phyloP scores from a whole-genome alignment of 2,329 filamentous ascomycete genomes.

The Orbilia blumenaviensis region DNA sequence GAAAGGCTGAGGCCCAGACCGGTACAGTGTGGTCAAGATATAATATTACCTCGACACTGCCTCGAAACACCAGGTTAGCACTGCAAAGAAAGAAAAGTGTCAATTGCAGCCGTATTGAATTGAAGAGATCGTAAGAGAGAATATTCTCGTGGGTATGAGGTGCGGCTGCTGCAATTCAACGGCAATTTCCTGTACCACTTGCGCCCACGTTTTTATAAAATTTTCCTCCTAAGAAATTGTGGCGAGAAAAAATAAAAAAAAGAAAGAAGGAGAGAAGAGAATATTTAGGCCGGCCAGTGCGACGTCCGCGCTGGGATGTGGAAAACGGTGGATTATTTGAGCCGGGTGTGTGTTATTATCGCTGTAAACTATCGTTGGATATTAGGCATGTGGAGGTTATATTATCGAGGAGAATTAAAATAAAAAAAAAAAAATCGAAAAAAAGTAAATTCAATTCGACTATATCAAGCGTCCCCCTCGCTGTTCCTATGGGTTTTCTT shows the following conservation, averaged over 20 bases:
- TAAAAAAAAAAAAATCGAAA: too few species aligned
- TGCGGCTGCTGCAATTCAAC: slow-evolving; percentile 47
- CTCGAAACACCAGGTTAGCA: not conserved
- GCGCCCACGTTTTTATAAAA: slow-evolving; percentile 39
- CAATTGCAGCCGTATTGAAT: not conserved
- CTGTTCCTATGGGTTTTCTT: not conserved
- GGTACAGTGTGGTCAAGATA: too few species aligned
- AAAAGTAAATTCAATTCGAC: too few species aligned
- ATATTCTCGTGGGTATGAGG: slow-evolving; percentile 50
- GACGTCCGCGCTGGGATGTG: slow-evolving; percentile 43
- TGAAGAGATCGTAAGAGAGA: slow-evolving; percentile 26
- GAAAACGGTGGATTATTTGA: slow-evolving; percentile 35
- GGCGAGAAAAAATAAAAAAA: slow-evolving; percentile 20
- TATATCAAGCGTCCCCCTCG: not conserved
- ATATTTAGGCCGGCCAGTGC: slow-evolving; percentile 24
- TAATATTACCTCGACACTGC: too few species aligned
- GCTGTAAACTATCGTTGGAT: slow-evolving; percentile 29
- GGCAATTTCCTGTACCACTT: slow-evolving; percentile 46
- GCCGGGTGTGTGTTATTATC: slow-evolving; percentile 28
- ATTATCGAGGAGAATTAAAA: slow-evolving; percentile 6
- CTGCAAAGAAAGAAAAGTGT: too few species aligned
- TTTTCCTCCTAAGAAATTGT: slow-evolving; percentile 17
- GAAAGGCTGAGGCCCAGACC: too few species aligned
- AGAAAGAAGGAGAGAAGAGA: not conserved
- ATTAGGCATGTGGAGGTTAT: slow-evolving; percentile 41